These are phyloP conservation scores for Wallacemonas sp. DNA, from an alignment of 208 protist genomes.

Conservation along the genomic window DNA sequence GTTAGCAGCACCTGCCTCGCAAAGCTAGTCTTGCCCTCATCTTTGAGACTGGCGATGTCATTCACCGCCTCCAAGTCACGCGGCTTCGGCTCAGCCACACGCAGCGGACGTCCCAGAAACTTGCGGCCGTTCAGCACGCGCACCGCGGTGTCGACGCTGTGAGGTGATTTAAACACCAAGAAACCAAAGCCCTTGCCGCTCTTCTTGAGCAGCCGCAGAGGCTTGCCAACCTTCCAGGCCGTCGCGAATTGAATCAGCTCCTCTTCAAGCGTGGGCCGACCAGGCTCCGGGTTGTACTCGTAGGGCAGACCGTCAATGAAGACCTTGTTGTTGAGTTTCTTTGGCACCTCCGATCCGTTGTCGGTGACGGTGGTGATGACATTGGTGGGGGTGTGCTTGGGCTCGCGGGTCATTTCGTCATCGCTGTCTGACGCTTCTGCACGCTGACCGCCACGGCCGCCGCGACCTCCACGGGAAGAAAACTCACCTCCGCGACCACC, in stretches of 20 bases:
- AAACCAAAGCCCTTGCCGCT: conserved; percentile 90
- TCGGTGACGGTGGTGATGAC: conserved; percentile 74
- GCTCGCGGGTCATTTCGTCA: neutral
- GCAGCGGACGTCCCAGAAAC: conserved; percentile 85
- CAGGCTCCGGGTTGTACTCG: conserved; percentile 50
- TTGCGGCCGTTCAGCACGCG: conserved; percentile 86
- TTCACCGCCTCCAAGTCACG: conserved; percentile 49
- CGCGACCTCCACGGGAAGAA: neutral
- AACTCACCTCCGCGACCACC: neutral
- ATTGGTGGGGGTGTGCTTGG: conserved; percentile 17
- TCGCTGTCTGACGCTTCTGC: neutral
- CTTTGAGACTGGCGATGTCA: conserved; percentile 38
- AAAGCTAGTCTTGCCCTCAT: conserved; percentile 77
- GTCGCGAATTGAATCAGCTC: conserved; percentile 80
- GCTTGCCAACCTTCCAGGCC: conserved; percentile 86
- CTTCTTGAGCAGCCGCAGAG: conserved; percentile 87
- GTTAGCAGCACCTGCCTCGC: conserved; percentile 84
- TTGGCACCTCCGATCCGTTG: conserved; percentile 76
- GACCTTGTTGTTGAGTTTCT: conserved; percentile 86
- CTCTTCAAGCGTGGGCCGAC: conserved; percentile 71
- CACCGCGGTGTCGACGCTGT: conserved; percentile 85
- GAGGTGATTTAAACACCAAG: conserved; percentile 81
- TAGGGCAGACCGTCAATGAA: conserved; percentile 92
- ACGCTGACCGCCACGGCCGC: conserved; percentile 1
- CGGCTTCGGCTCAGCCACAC: conserved; percentile 86